Evolutionary conservation across 2,329 filamentous ascomycete species (phyloP).

Genomic region (Sporothrix dimorphospora): DNA sequence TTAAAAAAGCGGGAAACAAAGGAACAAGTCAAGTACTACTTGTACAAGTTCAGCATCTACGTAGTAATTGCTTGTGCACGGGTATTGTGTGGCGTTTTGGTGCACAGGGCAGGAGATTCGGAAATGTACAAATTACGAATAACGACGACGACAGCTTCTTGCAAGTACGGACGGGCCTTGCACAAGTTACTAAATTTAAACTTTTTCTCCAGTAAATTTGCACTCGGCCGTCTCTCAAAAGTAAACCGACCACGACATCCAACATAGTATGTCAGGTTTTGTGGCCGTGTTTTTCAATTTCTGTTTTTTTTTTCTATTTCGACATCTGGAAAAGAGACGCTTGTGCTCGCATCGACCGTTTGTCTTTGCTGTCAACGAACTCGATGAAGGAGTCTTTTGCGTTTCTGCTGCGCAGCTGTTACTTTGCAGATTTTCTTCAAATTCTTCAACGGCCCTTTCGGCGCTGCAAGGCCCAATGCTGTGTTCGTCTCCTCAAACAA

Average conservation of each 20-base stretch:
- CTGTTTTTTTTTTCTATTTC: no score
- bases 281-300: background rate
- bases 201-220: background rate
- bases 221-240: background rate
- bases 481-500: slow-evolving; percentile 19
- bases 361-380: background rate
- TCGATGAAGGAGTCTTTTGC: background rate
- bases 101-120: no score
- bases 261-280: background rate
- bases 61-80: no score
- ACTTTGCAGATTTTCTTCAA: no score
- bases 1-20: background rate
- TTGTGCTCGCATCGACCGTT: background rate
- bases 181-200: background rate
- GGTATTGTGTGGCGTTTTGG: no score
- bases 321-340: no score
- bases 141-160: background rate
- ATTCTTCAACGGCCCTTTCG: background rate
- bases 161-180: background rate
- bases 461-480: background rate
- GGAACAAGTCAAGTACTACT: background rate
- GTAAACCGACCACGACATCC: background rate
- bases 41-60: background rate
- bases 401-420: no score
- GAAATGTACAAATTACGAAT: no score